Base-by-base conservation (phyloP, 352 stramenopile genomes). In the Chrysophaeum taylorii region DNA sequence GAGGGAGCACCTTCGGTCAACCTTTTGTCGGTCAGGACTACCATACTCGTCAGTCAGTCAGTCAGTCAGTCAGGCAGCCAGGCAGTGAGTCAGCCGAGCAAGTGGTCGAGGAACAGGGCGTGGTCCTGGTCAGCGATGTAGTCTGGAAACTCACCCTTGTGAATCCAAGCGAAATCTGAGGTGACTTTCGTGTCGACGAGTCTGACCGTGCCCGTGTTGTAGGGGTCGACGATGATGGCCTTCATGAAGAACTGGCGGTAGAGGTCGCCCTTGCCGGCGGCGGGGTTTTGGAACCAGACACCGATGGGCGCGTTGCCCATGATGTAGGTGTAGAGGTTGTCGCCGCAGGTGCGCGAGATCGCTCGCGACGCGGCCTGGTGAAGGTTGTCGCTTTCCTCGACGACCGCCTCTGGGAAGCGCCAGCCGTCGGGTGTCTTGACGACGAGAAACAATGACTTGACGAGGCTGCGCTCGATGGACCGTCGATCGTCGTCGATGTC, bases 141-240 rank as follows among this genome's bases (percentile, higher is more conserved):
- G 48, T 31, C 48, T 18, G 18, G 18, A 25, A 60, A 25, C 48
- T 60, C 48, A 25, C 5, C 48, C 48, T 60, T 60, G 18, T 18
- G 7, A 7, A 31, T 25, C 48, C 48, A 60, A 25, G 25, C 21
- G 48, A 33, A 21, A 25, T 60, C 48, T 12, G 12, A 21, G 18
- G 48, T 31, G 48, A n/a, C 9, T 18, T 18, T 25, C 48, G 48
- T 18, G 39, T 45, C 39, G 39, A 45, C 39, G n/a, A n/a, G n/a
- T n/a, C n/a, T n/a, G n/a, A n/a, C n/a, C 5, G 48, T 18, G 18
- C 48, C 48, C 5, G 5, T 33, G 5, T 18, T 31, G 48, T 60
- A 60, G 48, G 21, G 48, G 48, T 60, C 48, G 48, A 60, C 48
- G 48, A 60, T 25, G 48, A 60, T 60, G 48, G 48, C 48, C 48